Base-by-base conservation (phyloP, 2,329 filamentous ascomycete species). In the Myriosclerotinia scirpicola region DNA sequence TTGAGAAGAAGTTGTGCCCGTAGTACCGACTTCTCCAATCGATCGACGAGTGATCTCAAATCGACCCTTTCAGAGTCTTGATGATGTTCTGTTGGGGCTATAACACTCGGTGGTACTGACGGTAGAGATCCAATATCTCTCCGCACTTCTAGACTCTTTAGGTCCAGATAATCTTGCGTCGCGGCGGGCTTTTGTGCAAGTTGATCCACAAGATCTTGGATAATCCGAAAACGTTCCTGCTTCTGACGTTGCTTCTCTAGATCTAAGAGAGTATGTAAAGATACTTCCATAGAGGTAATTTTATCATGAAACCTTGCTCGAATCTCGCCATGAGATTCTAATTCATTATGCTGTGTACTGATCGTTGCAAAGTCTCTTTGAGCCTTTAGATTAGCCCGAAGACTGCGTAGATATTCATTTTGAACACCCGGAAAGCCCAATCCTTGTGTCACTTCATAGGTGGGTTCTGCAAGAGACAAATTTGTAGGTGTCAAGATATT, bases 11-110 rank as follows among this genome's bases (percentile, higher is more conserved):
- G 75, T 71, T 87, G 88, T 22, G 86, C 81, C 44, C 83, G 81
- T 42, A 90, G 75, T 4, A 87, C 82, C 0, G 83, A 82, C 73
- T 84, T 87, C 70, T 88, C 85, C 7, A 90, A 76, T 38, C 81
- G 80, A 40, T 81, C 79, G 52, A 85, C 77, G 5, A 85, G 79
- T 1, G 77, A 79, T 58, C 80, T 78, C 1, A 88, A 73, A 48
- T 83, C 81, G 1, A 77, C 75, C 17, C 79, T 78, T 6, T 77
- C 70, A 7, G 75, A 69, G 36, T 75, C 76, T 50, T 68, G 59
- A 63, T 60, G 60, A 40, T 59, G 26, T 46, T 64, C 67, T 46
- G 66, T 30, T 12, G 36, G 63, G 14, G 46, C 66, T 46, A 77
- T 50, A 62, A 76, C 66, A 54, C 75, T 74, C 4, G 68, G 50